These are phyloP conservation scores for Xenosphaeropsis pyriputrescens DNA, from an alignment of 2,329 filamentous ascomycete species.

Conservation along the genomic window DNA sequence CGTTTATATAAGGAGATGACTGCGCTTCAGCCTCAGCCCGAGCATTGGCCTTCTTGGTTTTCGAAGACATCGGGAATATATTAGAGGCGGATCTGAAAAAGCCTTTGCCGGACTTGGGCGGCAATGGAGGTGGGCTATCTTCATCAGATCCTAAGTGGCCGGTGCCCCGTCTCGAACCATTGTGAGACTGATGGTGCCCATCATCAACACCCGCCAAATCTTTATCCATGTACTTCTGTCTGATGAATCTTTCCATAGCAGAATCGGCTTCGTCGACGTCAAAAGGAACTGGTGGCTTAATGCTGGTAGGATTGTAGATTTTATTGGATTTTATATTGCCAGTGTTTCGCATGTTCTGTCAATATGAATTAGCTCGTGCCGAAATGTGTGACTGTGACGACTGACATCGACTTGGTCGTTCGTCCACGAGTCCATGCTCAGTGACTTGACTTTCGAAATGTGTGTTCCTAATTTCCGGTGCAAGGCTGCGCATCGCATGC, in stretches of 20 bases:
- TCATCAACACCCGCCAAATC: background rate
- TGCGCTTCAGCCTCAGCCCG: constrained; percentile 10
- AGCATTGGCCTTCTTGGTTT: constrained; percentile 14
- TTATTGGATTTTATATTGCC: constrained; percentile 81
- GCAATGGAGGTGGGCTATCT: constrained; percentile 37
- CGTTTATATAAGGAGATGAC: constrained; percentile 3
- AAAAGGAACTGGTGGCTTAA: constrained; percentile 70
- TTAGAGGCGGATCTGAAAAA: constrained; percentile 49
- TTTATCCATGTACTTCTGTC: constrained; percentile 74
- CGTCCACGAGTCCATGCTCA: constrained; percentile 97
- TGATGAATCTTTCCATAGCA: constrained; percentile 89
- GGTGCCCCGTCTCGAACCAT: constrained; percentile 31
- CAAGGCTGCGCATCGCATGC: constrained; percentile 90
- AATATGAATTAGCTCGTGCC: no score
- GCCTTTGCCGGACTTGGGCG: constrained; percentile 41
- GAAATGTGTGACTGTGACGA: constrained; percentile 4
- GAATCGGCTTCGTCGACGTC: constrained; percentile 88
- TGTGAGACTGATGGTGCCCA: constrained; percentile 18
- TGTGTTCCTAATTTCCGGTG: constrained; percentile 96
- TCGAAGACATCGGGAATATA: constrained; percentile 37
- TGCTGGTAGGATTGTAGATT: constrained; percentile 74
- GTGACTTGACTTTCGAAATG: constrained; percentile 94
- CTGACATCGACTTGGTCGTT: constrained; percentile 90
- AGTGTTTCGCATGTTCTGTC: constrained; percentile 81
- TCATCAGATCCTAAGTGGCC: constrained; percentile 38